Conservation (phyloP, 2,329 filamentous ascomycete species). For the Amauroascus verrucosus region DNA sequence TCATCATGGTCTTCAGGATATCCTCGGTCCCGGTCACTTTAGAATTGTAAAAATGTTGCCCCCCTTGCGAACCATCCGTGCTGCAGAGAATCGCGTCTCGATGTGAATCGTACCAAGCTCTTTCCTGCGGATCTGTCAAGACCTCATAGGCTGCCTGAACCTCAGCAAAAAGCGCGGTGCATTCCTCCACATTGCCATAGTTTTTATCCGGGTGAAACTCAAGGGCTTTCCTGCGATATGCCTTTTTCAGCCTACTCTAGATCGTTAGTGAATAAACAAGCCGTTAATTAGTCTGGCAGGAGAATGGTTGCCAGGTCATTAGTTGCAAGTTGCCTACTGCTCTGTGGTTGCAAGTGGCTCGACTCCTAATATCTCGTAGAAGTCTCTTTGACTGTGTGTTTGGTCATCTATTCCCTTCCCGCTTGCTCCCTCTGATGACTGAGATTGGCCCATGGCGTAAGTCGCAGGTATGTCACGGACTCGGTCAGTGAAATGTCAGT, state of each 20-base stretch:
- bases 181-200: conserved; percentile 66
- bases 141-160: conserved; percentile 90
- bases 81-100: conserved; percentile 71
- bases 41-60: conserved; percentile 56
- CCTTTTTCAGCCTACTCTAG: conserved; percentile 66
- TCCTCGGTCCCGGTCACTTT: conserved; percentile 71
- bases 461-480: no score
- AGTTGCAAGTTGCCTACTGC: conserved; percentile 48
- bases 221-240: conserved; percentile 80
- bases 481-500: no score
- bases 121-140: conserved; percentile 89
- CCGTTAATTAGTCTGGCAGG: neutral
- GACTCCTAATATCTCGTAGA: conserved; percentile 71
- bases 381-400: conserved; percentile 30
- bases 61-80: conserved; percentile 38
- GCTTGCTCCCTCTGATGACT: conserved; percentile 29
- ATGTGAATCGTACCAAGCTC: conserved; percentile 96
- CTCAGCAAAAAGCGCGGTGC: conserved; percentile 80
- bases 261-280: neutral
- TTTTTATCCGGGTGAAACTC: conserved; percentile 95
- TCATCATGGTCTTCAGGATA: conserved; percentile 64
- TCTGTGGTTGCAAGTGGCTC: conserved; percentile 65
- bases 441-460: conserved; percentile 34
- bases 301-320: neutral
- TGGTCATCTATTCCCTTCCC: conserved; percentile 14